phyloP scores from a whole-genome alignment of 164 flowering plant species.

The Houttuynia cordata region DNA sequence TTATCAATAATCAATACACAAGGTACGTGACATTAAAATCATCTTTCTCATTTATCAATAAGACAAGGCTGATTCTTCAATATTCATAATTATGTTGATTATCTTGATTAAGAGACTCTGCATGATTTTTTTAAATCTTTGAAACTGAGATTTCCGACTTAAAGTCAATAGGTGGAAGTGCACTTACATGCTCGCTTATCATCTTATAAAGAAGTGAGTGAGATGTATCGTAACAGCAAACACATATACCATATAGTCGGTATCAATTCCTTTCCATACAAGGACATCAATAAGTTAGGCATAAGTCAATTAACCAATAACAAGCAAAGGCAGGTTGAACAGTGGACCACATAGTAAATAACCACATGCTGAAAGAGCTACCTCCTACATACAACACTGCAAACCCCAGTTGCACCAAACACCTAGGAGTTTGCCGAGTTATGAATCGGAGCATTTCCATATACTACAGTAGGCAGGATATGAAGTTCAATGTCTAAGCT shows the following conservation, averaged over 20 bases:
- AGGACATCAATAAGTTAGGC: conserved; percentile 10
- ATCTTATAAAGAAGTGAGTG: too few relatives aligned
- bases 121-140: too few relatives aligned
- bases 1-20: too few relatives aligned
- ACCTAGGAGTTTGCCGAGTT: conserved; percentile 11
- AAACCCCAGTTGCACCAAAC: conserved; percentile 10
- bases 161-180: too few relatives aligned
- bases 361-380: conserved; percentile 9
- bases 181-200: too few relatives aligned
- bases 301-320: conserved; percentile 6
- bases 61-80: too few relatives aligned
- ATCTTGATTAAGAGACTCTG: too few relatives aligned
- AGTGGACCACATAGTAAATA: conserved; percentile 13
- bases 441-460: conserved; percentile 4
- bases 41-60: too few relatives aligned
- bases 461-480: neutral
- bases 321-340: conserved; percentile 1
- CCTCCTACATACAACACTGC: conserved; percentile 7
- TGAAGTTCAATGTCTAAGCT: conserved; percentile 12
- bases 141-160: too few relatives aligned
- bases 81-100: too few relatives aligned
- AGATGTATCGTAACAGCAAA: too few relatives aligned
- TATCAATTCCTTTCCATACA: neutral
- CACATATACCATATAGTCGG: neutral
- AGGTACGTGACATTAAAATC: too few relatives aligned